Evolutionary conservation across 106 monocot species (phyloP), one percentile per base, ranked within the genome.

Genomic region (Acanthochlamys bracteata): DNA sequence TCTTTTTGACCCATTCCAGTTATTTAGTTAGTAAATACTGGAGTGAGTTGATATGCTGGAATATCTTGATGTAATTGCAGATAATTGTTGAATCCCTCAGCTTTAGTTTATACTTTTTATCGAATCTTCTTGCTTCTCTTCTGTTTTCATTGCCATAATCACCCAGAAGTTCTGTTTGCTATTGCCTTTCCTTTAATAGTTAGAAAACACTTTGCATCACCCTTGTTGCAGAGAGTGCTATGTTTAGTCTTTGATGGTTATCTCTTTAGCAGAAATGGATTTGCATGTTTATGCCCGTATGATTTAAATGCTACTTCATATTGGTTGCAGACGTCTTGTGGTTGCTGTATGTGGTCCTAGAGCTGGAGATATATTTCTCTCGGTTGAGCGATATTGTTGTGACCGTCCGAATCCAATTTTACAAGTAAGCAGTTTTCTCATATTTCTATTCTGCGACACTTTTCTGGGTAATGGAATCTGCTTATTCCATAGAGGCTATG

Each of bases 391-490:
- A 52, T 96, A 84, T 67, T 96, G 84, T 66, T 96, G 95, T 71
- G 88, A 85, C 24, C 79, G 87, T 55, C 95, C 90, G 67, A 96
- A 96, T 78, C 95, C 95, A 64, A 77, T 78, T 45, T 79, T 96
- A 70, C 95, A 96, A 74, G 95, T 83, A 56, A 71, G 59, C 10
- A 59, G 20, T n/a, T n/a, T n/a, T n/a, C n/a, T n/a, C n/a, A n/a
- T n/a, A n/a, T n/a, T n/a, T n/a, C n/a, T n/a, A n/a, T n/a, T n/a
- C n/a, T n/a, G n/a, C n/a, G n/a, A n/a, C n/a, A n/a, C n/a, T n/a
- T n/a, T n/a, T n/a, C n/a, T n/a, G n/a, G n/a, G n/a, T n/a, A 12
- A 67, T 57, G 22, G 22, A 60, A 26, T 46, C n/a, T 4, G n/a
- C 26, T 52, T 40, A 11, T 46, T 14, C 14, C 45, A 10, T 46